Conservation (phyloP, 495 filamentous ascomycete genomes). For the Articulospora tetracladia region DNA sequence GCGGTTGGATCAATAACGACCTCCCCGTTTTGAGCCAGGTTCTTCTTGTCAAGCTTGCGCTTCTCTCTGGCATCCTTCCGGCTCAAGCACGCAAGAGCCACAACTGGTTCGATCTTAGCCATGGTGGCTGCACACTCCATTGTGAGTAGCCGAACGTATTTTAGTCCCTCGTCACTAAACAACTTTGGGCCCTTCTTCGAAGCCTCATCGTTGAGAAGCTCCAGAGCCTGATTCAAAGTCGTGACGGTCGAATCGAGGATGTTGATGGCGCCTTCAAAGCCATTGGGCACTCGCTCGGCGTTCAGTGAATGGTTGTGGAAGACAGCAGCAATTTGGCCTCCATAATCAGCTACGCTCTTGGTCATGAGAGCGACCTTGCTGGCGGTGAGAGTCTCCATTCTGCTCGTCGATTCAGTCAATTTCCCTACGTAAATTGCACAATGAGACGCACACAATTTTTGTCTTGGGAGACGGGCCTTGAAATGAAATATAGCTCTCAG, state of each 20-base stretch:
- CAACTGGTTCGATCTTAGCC: conserved; percentile 6
- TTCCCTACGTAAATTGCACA: not conserved
- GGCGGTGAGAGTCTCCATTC: not conserved
- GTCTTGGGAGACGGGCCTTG: too few species aligned
- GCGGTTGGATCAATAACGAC: not conserved
- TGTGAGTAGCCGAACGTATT: conserved; percentile 19
- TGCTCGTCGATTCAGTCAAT: not conserved
- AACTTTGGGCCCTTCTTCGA: not conserved
- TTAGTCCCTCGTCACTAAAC: conserved; percentile 14
- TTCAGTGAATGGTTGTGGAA: conserved; percentile 15
- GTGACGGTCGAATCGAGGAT: conserved; percentile 14
- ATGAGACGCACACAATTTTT: not conserved
- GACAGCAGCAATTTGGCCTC: conserved; percentile 7
- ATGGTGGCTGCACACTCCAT: conserved; percentile 13
- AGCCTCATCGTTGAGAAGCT: conserved; percentile 6
- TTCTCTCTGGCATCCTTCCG: conserved; percentile 9
- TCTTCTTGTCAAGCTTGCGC: conserved; percentile 1
- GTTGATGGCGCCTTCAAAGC: conserved; percentile 11
- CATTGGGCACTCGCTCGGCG: not conserved
- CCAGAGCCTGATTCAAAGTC: conserved; percentile 13
- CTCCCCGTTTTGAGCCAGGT: not conserved
- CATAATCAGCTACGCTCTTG: conserved; percentile 9
- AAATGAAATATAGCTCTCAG: too few species aligned
- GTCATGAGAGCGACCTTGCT: not conserved
- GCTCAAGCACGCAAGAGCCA: conserved; percentile 5